Conservation (phyloP, 441 rosid species). For the Hura crepitans region DNA sequence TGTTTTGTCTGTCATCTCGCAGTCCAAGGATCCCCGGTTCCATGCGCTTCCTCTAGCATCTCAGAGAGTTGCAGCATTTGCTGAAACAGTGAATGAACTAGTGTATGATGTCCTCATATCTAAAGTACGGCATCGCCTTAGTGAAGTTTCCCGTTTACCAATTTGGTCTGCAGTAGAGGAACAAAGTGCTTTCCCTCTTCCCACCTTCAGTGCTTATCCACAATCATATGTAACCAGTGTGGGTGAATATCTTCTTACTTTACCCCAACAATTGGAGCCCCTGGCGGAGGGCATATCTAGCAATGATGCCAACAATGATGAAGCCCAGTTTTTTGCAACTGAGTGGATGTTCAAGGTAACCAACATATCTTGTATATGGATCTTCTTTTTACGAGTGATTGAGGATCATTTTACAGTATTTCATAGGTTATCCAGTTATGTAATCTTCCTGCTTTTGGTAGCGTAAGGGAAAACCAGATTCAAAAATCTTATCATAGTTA, state of each 20-base stretch:
- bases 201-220: constrained; percentile 94
- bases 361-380: background rate
- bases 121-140: constrained; percentile 88
- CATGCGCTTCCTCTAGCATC: constrained; percentile 94
- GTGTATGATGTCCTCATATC: constrained; percentile 94
- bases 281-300: constrained; percentile 91
- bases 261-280: constrained; percentile 98
- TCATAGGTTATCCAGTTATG: background rate
- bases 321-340: constrained; percentile 89
- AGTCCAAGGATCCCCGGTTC: constrained; percentile 98
- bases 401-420: background rate
- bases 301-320: constrained; percentile 72
- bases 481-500: background rate
- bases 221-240: constrained; percentile 85
- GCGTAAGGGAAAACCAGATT: background rate
- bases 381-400: background rate
- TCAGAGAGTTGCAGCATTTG: constrained; percentile 80
- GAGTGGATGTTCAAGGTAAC: constrained; percentile 99
- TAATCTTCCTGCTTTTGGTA: background rate
- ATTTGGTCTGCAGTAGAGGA: constrained; percentile 94
- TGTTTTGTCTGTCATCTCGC: constrained; percentile 25
- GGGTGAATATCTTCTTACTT: constrained; percentile 95
- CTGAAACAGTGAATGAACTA: constrained; percentile 86
- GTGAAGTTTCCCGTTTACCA: constrained; percentile 73
- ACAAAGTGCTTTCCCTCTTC: constrained; percentile 73